Evolutionary conservation across 1,139 yeast species (phyloP).

Genomic region (Kodamaea anthophila): DNA sequence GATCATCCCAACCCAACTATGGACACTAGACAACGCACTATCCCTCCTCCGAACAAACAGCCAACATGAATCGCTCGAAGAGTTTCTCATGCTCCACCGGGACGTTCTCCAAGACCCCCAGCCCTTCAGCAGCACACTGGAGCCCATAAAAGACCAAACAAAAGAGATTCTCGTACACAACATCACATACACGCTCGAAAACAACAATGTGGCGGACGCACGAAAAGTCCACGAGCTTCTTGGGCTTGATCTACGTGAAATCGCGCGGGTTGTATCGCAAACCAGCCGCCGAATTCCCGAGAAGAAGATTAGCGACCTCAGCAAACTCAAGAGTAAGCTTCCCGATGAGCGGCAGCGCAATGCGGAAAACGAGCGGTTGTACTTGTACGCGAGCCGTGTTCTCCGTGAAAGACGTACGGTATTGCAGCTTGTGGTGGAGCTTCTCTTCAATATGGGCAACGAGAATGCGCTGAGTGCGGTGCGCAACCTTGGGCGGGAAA

Average conservation of each 20-base stretch:
- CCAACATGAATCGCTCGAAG: slow-evolving; percentile 40
- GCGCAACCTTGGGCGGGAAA: slow-evolving; percentile 35
- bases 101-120: slow-evolving; percentile 22
- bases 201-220: slow-evolving; percentile 32
- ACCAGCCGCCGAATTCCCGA: slow-evolving; percentile 34
- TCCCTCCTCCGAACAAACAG: slow-evolving; percentile 26
- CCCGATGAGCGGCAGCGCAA: slow-evolving; percentile 31
- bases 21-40: slow-evolving; percentile 43
- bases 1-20: slow-evolving; percentile 32
- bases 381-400: slow-evolving; percentile 28
- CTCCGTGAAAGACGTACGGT: slow-evolving; percentile 44
- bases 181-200: slow-evolving; percentile 31
- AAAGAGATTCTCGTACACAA: slow-evolving; percentile 29
- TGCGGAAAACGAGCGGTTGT: slow-evolving; percentile 24
- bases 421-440: slow-evolving; percentile 31
- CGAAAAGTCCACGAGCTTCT: slow-evolving; percentile 30
- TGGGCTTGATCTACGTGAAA: slow-evolving; percentile 34
- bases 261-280: slow-evolving; percentile 41
- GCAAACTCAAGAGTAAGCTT: slow-evolving; percentile 26
- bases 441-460: slow-evolving; percentile 33
- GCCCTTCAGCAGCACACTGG: slow-evolving; percentile 22
- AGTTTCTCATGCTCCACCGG: slow-evolving; percentile 35
- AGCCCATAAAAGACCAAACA: neutral
- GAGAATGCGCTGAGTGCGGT: slow-evolving; percentile 23
- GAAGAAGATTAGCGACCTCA: slow-evolving; percentile 15